These are phyloP conservation scores for Serpula lacrymans DNA, from an alignment of 768 basidiomycete species.

Conservation along the genomic window DNA sequence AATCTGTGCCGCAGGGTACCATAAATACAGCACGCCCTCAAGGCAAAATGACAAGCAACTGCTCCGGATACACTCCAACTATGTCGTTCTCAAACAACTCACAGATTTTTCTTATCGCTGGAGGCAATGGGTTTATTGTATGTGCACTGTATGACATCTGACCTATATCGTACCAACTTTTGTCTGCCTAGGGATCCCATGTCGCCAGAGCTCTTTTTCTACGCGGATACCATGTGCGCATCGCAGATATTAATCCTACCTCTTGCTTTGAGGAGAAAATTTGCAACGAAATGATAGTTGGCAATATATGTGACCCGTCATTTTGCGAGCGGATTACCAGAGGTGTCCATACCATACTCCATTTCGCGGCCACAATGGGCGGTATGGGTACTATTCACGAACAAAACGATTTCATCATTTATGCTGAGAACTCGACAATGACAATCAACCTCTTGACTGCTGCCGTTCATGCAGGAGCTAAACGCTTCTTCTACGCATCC, in stretches of 20 bases:
- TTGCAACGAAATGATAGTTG: constrained; percentile 36
- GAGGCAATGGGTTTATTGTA: constrained; percentile 56
- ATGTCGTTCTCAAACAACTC: background rate
- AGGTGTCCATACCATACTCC: constrained; percentile 45
- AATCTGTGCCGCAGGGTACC: too few species aligned
- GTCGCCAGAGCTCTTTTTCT: constrained; percentile 38
- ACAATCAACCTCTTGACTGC: constrained; percentile 45
- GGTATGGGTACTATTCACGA: constrained; percentile 62
- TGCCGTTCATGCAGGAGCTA: constrained; percentile 33
- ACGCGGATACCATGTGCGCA: constrained; percentile 33
- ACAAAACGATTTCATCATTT: constrained; percentile 47
- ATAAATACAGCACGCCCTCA: too few species aligned
- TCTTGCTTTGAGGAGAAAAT: constrained; percentile 18
- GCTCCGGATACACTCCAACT: too few species aligned
- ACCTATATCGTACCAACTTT: background rate
- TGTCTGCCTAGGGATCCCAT: constrained; percentile 44
- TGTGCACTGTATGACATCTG: constrained; percentile 9
- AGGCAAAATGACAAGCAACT: too few species aligned
- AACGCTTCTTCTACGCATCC: constrained; percentile 51
- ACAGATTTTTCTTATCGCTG: constrained; percentile 38
- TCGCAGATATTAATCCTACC: constrained; percentile 37
- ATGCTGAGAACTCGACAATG: constrained; percentile 47
- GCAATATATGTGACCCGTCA: constrained; percentile 43
- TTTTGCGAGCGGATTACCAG: constrained; percentile 36
- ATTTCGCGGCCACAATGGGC: constrained; percentile 62